These are phyloP conservation scores for Colletotrichum tofieldiae DNA, from an alignment of 2,329 filamentous ascomycete genomes.

Conservation along the genomic window DNA sequence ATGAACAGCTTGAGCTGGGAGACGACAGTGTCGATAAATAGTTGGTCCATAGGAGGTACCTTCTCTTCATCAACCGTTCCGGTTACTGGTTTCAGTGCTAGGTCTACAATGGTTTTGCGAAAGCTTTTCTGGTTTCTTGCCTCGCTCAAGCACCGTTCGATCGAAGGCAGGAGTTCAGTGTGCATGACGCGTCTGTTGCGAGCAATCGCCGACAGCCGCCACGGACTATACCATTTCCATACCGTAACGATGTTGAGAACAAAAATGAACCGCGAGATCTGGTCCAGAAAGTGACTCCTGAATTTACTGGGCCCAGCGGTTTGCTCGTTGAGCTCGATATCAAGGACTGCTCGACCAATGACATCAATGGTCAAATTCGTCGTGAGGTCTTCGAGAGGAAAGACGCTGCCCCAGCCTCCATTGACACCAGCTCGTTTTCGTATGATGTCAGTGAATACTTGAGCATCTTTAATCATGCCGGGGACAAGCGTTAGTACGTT, in stretches of 20 bases:
- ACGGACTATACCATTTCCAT: slow-evolving; percentile 2
- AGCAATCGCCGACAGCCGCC: slow-evolving; percentile 8
- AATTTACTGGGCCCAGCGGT: slow-evolving; percentile 24
- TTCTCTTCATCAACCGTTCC: not conserved
- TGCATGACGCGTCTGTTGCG: slow-evolving; percentile 23
- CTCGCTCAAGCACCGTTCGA: slow-evolving; percentile 20
- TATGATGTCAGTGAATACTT: slow-evolving; percentile 53
- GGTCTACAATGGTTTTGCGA: slow-evolving; percentile 46
- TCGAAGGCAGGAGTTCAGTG: slow-evolving; percentile 12
- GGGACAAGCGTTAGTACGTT: slow-evolving; percentile 54
- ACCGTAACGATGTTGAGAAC: slow-evolving; percentile 22
- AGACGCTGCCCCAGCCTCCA: slow-evolving; percentile 51
- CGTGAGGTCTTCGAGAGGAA: slow-evolving; percentile 53
- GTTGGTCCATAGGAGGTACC: not conserved
- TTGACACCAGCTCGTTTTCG: slow-evolving; percentile 47
- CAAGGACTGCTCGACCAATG: slow-evolving; percentile 55
- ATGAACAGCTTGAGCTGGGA: slow-evolving; percentile 56
- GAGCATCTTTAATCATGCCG: slow-evolving; percentile 56
- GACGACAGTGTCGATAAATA: slow-evolving; percentile 50
- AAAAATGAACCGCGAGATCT: slow-evolving; percentile 11
- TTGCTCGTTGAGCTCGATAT: slow-evolving; percentile 35
- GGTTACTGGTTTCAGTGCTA: slow-evolving; percentile 45
- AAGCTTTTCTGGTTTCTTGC: not conserved
- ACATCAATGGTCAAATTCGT: slow-evolving; percentile 59
- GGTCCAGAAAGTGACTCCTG: slow-evolving; percentile 19